Evolutionary conservation across 441 rosid species (phyloP).

Genomic region (Raphanus hybrid): DNA sequence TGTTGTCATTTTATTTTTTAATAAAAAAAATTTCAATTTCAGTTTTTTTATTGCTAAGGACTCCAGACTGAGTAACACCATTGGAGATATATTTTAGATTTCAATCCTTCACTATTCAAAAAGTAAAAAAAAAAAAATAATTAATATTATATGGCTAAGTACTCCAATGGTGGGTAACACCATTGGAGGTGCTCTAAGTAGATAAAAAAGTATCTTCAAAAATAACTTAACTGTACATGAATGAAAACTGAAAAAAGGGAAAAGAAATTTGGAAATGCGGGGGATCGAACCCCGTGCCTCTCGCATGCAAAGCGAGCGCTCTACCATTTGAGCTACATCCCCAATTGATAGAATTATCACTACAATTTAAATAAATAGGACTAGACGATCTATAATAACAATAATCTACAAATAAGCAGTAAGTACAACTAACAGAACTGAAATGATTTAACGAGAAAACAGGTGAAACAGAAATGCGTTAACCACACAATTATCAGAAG

Average conservation of each 20-base stretch:
- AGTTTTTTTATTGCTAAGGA: no score
- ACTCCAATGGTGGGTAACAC: no score
- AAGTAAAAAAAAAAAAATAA: no score
- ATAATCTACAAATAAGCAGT: background rate
- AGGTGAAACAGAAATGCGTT: background rate
- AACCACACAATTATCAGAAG: background rate
- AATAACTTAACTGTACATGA: no score
- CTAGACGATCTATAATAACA: background rate
- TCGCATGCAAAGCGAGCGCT: slow-evolving; percentile 99
- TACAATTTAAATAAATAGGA: no score
- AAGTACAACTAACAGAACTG: background rate
- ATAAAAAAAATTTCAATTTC: no score
- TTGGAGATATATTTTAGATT: no score
- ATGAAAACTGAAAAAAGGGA: no score
- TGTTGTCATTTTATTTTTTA: no score
- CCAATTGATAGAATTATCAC: background rate
- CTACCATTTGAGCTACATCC: slow-evolving; percentile 38
- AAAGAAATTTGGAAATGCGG: slow-evolving; percentile 73
- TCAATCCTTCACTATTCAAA: no score
- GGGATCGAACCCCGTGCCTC: slow-evolving; percentile 98
- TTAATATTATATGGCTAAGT: no score
- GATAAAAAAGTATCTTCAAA: background rate
- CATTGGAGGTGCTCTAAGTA: background rate
- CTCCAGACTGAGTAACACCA: no score
- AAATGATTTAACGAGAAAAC: background rate